Percentiles rank a stretch among this genome's conserved stretches.
phyloP scores from a whole-genome alignment of 1,284 basidiomycete genomes.

The Apiotrichum brassicae region DNA sequence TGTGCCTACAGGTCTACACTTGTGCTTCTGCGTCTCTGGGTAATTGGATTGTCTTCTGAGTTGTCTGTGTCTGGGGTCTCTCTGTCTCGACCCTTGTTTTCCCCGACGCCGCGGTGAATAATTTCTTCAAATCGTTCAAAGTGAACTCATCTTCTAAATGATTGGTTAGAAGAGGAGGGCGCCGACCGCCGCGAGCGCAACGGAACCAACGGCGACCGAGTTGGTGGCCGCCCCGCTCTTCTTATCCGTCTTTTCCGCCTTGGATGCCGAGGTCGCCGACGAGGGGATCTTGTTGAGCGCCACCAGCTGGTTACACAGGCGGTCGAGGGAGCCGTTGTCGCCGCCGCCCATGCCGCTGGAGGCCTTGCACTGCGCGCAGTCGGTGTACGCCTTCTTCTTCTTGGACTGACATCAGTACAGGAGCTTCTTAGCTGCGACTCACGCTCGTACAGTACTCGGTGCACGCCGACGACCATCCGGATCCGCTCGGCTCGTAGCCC shows the following conservation, averaged over 20 bases:
- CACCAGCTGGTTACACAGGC: constrained; percentile 3
- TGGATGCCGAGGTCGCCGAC: background rate
- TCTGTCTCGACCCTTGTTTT: no score
- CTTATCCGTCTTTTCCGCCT: background rate
- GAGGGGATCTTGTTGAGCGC: background rate
- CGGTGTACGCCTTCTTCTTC: constrained; percentile 1
- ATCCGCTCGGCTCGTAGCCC: constrained; percentile 5
- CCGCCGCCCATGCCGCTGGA: background rate
- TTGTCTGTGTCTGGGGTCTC: background rate
- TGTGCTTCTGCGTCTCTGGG: background rate
- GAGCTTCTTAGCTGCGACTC: background rate
- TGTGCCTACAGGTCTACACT: background rate
- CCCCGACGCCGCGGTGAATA: no score
- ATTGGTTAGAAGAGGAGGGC: background rate
- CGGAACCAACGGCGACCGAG: background rate
- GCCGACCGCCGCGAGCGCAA: background rate
- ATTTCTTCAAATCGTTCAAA: no score
- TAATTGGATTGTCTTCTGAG: background rate
- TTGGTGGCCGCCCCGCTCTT: background rate
- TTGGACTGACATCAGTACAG: no score
- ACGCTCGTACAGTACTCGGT: constrained; percentile 7
- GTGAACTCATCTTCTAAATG: no score
- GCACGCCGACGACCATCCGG: constrained; percentile 1
- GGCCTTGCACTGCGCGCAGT: constrained; percentile 2
- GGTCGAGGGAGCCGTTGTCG: constrained; percentile 4